phyloP scores from a whole-genome alignment of 2,329 filamentous ascomycete genomes.

The Aquanectria penicillioides region DNA sequence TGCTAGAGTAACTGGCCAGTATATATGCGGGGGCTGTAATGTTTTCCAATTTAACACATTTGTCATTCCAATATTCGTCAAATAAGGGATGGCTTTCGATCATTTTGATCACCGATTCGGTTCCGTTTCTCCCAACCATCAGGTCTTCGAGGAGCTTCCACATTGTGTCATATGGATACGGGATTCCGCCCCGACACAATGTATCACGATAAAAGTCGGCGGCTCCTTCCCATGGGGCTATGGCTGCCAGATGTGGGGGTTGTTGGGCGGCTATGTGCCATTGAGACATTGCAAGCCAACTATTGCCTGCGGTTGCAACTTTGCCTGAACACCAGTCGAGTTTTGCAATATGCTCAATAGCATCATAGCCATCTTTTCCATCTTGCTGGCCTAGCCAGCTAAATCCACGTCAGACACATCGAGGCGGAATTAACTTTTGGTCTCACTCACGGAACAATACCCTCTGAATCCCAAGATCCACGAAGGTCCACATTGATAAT shows the following conservation, averaged over 20 bases:
- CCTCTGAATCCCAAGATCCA: slow-evolving; percentile 3
- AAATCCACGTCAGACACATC: background rate
- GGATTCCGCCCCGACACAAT: background rate
- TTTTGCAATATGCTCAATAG: slow-evolving; percentile 4
- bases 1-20: slow-evolving; percentile 2
- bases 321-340: slow-evolving; percentile 8
- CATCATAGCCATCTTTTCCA: slow-evolving; percentile 6
- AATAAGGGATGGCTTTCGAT: background rate
- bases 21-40: background rate
- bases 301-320: background rate
- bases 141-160: background rate
- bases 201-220: slow-evolving; percentile 10
- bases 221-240: slow-evolving; percentile 3
- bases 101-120: background rate
- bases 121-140: background rate
- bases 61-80: slow-evolving; percentile 9
- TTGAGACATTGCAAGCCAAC: slow-evolving; percentile 8
- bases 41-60: background rate
- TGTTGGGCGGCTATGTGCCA: slow-evolving; percentile 9
- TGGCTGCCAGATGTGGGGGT: background rate
- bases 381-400: slow-evolving; percentile 3
- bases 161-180: slow-evolving; percentile 6
- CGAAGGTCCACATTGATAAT: slow-evolving; percentile 13
- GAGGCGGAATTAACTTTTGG: background rate
- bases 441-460: background rate